These are phyloP conservation scores for Dichomitus squalens DNA, from an alignment of 1,284 basidiomycete genomes.

Conservation along the genomic window DNA sequence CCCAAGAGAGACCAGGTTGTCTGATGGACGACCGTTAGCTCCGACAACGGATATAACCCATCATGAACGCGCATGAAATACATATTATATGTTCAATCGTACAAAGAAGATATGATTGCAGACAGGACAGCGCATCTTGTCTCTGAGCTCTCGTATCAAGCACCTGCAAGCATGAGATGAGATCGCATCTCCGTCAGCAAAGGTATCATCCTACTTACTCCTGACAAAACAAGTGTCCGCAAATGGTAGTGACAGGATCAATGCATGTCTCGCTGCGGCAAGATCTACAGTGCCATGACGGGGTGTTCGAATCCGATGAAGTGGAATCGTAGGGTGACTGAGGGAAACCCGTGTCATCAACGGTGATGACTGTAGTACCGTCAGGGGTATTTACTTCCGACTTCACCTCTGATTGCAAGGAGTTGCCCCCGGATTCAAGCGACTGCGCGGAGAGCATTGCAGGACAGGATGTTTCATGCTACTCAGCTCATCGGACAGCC, in stretches of 20 bases:
- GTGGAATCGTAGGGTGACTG: not conserved
- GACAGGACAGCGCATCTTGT: not conserved
- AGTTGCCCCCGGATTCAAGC: not conserved
- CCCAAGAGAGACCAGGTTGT: too few relatives aligned
- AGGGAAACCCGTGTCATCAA: not conserved
- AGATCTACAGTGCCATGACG: constrained; percentile 4
- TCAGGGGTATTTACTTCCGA: not conserved
- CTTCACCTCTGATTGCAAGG: not conserved
- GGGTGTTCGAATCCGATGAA: not conserved
- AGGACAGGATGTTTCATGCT: not conserved
- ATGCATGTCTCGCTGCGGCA: constrained; percentile 3
- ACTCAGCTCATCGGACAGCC: too few relatives aligned
- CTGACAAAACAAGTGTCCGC: constrained; percentile 14
- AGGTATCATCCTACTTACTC: not conserved
- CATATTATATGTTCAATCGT: not conserved
- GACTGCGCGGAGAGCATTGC: not conserved
- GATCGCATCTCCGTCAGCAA: not conserved
- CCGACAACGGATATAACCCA: not conserved
- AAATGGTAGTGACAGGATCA: constrained; percentile 4
- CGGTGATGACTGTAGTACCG: not conserved
- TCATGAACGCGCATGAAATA: not conserved
- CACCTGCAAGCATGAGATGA: not conserved
- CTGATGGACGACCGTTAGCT: too few relatives aligned
- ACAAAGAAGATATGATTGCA: not conserved
- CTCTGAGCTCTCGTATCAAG: not conserved